Base-by-base conservation (phyloP, 1,284 basidiomycete species). In the Tylopilus orsonianus region DNA sequence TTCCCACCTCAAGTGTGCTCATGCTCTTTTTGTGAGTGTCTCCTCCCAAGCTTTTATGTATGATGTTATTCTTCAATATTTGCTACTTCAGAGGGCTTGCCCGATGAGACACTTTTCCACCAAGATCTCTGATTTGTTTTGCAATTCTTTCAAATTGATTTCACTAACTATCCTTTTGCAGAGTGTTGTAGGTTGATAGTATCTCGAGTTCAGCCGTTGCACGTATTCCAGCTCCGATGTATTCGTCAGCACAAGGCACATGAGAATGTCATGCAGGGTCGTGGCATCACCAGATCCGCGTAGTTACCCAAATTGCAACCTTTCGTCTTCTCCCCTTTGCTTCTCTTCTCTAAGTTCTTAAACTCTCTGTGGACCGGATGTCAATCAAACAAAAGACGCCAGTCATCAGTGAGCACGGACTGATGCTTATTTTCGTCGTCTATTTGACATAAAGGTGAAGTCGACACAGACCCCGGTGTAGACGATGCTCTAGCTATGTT, bases 381-480 rank as follows among this genome's bases (percentile, higher is more conserved):
- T 24, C 7, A 19, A 41, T 16, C 43, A 47, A 33, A 41, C 39
- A 20, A 27, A 66, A 53, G 57, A 73, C 67, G 1, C 80, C 81
- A 16, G 78, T 84, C 33, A 83, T 84, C 53, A 83, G 81, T 83
- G 57, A 68, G 80, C 62, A 20, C 16, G 1, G 16, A 10, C 12
- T 22, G 26, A 18, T 37, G 6, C 18, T 5, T 47, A 30, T 10
- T 24, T 34, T 26, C 24, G 19, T n/a, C 29, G 18, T 22, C 4
- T 5, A 23, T 45, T 16, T 55, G 35, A 58, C 52, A 16, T 48
- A 33, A 56, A 22, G 16, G 32, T 35, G 16, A 54, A 89, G 87
- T 90, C 59, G 87, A 90, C 56, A 87, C 86, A 19, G 87, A 90
- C 64, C 87, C 88, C n/a, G 95, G 95, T 39, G 90, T 97, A 3